Conservation (phyloP, 352 stramenopile genomes). For the Phytophthora crassamura region DNA sequence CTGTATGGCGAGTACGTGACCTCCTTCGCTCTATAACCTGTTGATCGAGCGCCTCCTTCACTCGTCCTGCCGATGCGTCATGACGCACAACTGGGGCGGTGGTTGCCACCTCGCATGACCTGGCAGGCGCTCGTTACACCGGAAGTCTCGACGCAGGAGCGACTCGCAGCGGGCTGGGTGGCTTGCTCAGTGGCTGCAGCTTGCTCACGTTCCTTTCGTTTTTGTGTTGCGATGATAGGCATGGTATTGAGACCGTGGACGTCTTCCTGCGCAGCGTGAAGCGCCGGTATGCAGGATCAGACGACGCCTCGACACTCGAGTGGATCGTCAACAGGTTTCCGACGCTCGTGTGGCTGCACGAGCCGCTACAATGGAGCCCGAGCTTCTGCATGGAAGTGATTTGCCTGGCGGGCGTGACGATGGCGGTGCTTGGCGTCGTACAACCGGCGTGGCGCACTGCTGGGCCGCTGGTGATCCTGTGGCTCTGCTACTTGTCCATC, state of each 20-base stretch:
- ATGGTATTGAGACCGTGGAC: conserved; percentile 67
- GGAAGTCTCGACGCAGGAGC: conserved; percentile 3
- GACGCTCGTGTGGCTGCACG: conserved; percentile 66
- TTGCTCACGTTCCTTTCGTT: conserved; percentile 14
- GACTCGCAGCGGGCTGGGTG: not conserved
- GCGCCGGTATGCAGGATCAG: conserved; percentile 13
- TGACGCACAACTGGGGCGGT: not conserved
- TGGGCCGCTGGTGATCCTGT: conserved; percentile 43
- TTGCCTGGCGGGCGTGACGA: conserved; percentile 39
- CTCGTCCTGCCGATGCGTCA: not conserved
- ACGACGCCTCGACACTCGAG: conserved; percentile 20
- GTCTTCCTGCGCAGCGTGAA: conserved; percentile 54
- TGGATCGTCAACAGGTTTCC: conserved; percentile 43
- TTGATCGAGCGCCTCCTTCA: too few species aligned
- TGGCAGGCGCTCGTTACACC: not conserved
- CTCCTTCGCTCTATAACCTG: conserved; percentile 7
- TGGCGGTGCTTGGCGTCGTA: conserved; percentile 40
- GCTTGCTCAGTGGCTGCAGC: not conserved
- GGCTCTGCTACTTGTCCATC: conserved; percentile 82
- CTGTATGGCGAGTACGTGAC: conserved; percentile 76
- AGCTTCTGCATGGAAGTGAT: conserved; percentile 63
- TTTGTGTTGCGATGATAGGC: conserved; percentile 37
- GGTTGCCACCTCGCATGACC: too few species aligned
- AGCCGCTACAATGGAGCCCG: conserved; percentile 47
- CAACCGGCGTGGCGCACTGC: conserved; percentile 41